Evolutionary conservation across 2,329 filamentous ascomycete species (phyloP).

Genomic region (Neonectria hederae): DNA sequence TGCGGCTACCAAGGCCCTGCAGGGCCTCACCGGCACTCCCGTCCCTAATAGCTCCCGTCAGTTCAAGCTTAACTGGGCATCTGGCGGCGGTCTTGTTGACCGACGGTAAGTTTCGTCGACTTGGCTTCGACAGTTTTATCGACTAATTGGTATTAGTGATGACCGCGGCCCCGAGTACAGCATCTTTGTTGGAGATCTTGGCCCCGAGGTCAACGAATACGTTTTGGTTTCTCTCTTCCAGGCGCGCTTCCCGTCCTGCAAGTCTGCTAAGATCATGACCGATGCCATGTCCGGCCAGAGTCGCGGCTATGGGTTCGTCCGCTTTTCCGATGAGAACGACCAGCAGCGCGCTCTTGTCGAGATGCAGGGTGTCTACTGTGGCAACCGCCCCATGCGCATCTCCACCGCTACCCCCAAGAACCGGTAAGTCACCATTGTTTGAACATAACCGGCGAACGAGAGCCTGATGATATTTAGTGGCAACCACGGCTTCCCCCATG

Average conservation of each 20-base stretch:
- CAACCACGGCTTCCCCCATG: slow-evolving; percentile 53
- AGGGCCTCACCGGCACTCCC: slow-evolving; percentile 83
- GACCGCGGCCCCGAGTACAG: slow-evolving; percentile 96
- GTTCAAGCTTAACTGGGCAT: slow-evolving; percentile 99
- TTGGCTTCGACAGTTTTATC: background rate
- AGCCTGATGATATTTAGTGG: slow-evolving; percentile 39
- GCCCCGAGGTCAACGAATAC: slow-evolving; percentile 98
- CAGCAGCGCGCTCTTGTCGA: slow-evolving; percentile 95
- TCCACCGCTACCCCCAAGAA: slow-evolving; percentile 98
- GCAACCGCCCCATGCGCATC: slow-evolving; percentile 98
- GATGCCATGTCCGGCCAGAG: slow-evolving; percentile 98
- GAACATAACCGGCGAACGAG: background rate
- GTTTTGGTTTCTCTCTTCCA: slow-evolving; percentile 98
- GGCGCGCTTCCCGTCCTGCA: slow-evolving; percentile 94
- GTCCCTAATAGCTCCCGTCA: slow-evolving; percentile 94
- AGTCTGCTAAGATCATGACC: slow-evolving; percentile 99
- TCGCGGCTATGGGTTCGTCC: slow-evolving; percentile 96
- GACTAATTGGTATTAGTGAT: slow-evolving; percentile 67
- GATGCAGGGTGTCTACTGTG: slow-evolving; percentile 99
- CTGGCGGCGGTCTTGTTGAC: slow-evolving; percentile 93
- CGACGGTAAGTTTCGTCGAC: slow-evolving; percentile 71
- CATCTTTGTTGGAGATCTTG: slow-evolving; percentile 97
- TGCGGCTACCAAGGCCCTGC: slow-evolving; percentile 91
- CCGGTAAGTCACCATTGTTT: slow-evolving; percentile 53
- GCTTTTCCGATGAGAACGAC: slow-evolving; percentile 94